Evolutionary conservation across 106 monocot genomes (phyloP), one percentile per base, ranked within the genome.

Genomic region (Triglochin maritima): DNA sequence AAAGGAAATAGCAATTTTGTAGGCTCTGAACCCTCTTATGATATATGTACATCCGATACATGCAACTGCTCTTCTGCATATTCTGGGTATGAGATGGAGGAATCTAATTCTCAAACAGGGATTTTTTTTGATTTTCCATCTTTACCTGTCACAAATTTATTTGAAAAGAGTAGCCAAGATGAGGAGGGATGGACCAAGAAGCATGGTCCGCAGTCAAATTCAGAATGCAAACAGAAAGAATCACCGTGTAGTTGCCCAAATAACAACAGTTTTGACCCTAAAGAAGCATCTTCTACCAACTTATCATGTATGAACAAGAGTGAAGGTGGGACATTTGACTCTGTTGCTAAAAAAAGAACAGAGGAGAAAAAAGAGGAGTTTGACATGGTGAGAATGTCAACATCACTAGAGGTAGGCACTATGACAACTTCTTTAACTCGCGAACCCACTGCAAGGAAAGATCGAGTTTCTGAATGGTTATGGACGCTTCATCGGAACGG

Each of bases 401-500:
- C 89, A 79, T 76, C 60, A 57, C 83, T 78, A 56, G 78, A 67
- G 54, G 72, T 55, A 78, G 72, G 62, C 49, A 74, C 50, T 44
- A 49, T 68, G 42, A 63, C 70, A 44, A 56, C 47, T 75, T 79
- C 80, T 13, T 55, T 71, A 69, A 77, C 84, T 6, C 77, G 57
- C 67, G 67, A 69, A 69, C 60, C 71, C 7, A 66, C 70, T 66
- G 67, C 61, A 3, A 67, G 50, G 47, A 84, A 82, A 59, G 86
- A 88, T 29, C 75, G 78, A 66, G 86, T 88, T 68, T 98, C 96
- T 72, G 96, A 92, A 72, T 98, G 96, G 96, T 76, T 91, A 56
- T 98, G 96, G 96, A 98, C 82, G 16, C 91, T 98, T 49, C 96
- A 98, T 78, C 79, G 91, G 80, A 98, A 91, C 53, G 96, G 96